A percentile compares a stretch with the other conserved stretches of the same genome.
These are phyloP conservation scores for Chlamydomonas sp. DNA, from an alignment of 139 green algal species.

Conservation along the genomic window DNA sequence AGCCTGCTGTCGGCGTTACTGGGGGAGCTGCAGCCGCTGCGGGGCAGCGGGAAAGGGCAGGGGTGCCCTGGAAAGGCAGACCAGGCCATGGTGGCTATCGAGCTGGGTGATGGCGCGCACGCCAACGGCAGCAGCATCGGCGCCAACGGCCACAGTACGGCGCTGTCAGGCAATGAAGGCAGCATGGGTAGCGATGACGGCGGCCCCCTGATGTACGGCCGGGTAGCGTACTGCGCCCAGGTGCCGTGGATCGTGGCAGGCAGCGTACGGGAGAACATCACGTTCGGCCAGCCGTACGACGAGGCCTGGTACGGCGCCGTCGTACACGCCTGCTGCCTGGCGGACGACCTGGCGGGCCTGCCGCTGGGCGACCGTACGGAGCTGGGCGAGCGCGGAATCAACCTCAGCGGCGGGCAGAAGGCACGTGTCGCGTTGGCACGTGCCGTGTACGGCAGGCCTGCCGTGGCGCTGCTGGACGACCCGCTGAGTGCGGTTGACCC, in stretches of 20 bases:
- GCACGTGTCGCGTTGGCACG: constrained; percentile 83
- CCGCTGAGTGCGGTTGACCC: constrained; percentile 89
- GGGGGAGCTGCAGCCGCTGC: constrained; percentile 77
- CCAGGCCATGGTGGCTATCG: not conserved
- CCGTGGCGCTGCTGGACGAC: constrained; percentile 88
- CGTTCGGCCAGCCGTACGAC: constrained; percentile 74
- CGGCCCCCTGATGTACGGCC: constrained; percentile 60
- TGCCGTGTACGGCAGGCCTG: constrained; percentile 73
- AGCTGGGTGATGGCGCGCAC: not conserved
- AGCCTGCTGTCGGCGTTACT: constrained; percentile 82
- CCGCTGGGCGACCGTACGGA: constrained; percentile 84
- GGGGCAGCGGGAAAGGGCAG: not conserved
- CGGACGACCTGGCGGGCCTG: constrained; percentile 72
- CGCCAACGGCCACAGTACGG: not conserved
- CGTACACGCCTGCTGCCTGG: constrained; percentile 72
- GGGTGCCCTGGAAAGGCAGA: not conserved
- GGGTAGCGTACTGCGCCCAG: constrained; percentile 79
- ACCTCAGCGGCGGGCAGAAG: constrained; percentile 79
- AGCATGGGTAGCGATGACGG: not conserved
- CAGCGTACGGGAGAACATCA: constrained; percentile 82
- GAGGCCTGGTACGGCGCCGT: constrained; percentile 57
- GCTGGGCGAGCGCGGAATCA: constrained; percentile 92
- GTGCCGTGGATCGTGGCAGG: constrained; percentile 84
- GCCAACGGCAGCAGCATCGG: not conserved
- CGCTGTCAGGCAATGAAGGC: not conserved